These are phyloP conservation scores for Boletus vermiculosoides DNA, from an alignment of 768 basidiomycete genomes.

Conservation along the genomic window DNA sequence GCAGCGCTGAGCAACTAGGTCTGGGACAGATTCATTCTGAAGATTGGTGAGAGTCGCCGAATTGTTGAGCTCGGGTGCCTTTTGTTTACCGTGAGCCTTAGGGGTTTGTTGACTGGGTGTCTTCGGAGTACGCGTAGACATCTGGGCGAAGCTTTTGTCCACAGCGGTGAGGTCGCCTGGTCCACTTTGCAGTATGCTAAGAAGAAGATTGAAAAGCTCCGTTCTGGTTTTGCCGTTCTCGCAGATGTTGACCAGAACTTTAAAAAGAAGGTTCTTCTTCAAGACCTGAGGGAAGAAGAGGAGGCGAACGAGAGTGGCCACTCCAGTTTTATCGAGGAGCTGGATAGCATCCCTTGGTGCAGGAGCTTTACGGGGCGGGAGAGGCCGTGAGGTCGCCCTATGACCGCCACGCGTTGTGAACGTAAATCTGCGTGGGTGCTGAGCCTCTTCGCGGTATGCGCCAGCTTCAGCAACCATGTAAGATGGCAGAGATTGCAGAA, in stretches of 20 bases:
- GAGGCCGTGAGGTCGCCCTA: constrained; percentile 24
- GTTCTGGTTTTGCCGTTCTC: constrained; percentile 90
- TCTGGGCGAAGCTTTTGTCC: constrained; percentile 90
- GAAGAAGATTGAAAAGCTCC: constrained; percentile 90
- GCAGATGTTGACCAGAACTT: constrained; percentile 91
- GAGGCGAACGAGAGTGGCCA: constrained; percentile 86
- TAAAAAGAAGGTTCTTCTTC: constrained; percentile 81
- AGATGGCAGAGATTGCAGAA: constrained; percentile 77
- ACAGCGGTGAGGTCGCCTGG: constrained; percentile 89
- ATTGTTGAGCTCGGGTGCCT: constrained; percentile 51
- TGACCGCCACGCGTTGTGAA: constrained; percentile 33
- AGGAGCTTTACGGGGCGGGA: constrained; percentile 47
- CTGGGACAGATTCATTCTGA: constrained; percentile 81
- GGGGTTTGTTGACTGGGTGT: constrained; percentile 38
- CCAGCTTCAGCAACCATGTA: constrained; percentile 86
- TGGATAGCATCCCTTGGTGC: constrained; percentile 85
- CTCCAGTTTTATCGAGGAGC: constrained; percentile 84
- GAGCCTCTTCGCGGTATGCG: constrained; percentile 59
- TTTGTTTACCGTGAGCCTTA: constrained; percentile 67
- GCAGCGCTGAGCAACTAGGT: constrained; percentile 91
- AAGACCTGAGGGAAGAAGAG: constrained; percentile 95
- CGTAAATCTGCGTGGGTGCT: constrained; percentile 34
- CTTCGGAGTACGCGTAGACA: constrained; percentile 74
- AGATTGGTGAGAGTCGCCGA: constrained; percentile 49
- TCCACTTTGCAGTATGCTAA: constrained; percentile 94